phyloP scores from a whole-genome alignment of 495 filamentous ascomycete species.

The Hypoxylon cercidicola region DNA sequence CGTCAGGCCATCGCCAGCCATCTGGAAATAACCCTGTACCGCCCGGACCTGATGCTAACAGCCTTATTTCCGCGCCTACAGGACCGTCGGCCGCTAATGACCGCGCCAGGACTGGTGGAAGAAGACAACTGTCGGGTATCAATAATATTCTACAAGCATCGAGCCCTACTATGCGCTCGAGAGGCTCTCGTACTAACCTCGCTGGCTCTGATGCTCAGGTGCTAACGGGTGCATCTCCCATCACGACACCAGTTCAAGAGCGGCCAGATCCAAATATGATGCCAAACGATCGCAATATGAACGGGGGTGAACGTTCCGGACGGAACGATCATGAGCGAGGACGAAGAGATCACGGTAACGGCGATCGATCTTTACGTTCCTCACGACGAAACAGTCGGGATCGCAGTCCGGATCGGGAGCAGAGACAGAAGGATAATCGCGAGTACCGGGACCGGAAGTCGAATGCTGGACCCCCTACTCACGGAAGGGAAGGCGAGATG shows the following conservation, averaged over 20 bases:
- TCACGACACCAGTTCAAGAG: conserved; percentile 57
- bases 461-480: conserved; percentile 38
- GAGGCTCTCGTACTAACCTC: conserved; percentile 52
- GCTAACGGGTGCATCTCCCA: conserved; percentile 57
- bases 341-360: conserved; percentile 56
- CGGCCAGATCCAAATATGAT: conserved; percentile 51
- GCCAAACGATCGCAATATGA: conserved; percentile 42
- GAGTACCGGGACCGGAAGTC: conserved; percentile 51
- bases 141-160: conserved; percentile 60
- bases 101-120: conserved; percentile 53
- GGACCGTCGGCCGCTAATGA: conserved; percentile 59
- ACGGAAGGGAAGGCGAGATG: conserved; percentile 47
- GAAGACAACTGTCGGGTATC: conserved; percentile 61
- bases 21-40: conserved; percentile 41
- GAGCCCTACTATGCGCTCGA: conserved; percentile 49
- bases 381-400: conserved; percentile 58
- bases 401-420: conserved; percentile 51
- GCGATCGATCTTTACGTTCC: conserved; percentile 52
- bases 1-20: conserved; percentile 42
- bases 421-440: conserved; percentile 52
- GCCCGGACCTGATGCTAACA: conserved; percentile 44
- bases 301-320: conserved; percentile 49
- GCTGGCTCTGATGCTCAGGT: conserved; percentile 60
- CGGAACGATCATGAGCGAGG: conserved; percentile 57
- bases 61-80: conserved; percentile 55